phyloP scores from a whole-genome alignment of 225 moss, liverwort and hornwort species.

The Ulota crispa region DNA sequence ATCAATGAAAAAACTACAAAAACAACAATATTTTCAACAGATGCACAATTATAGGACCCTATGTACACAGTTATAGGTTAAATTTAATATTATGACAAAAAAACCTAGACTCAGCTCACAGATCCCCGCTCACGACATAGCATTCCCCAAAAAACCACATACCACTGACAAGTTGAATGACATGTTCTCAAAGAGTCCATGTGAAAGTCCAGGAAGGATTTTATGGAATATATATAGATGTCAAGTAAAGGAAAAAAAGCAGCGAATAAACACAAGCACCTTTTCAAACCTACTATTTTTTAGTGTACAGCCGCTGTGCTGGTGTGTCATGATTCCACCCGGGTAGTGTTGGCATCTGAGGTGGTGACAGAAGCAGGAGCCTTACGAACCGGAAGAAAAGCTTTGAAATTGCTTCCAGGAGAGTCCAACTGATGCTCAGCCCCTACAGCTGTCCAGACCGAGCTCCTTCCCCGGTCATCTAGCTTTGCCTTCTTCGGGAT shows the following conservation, averaged over 20 bases:
- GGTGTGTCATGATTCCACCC: slow-evolving; percentile 21
- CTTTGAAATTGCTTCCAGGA: slow-evolving; percentile 58
- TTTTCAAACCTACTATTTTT: slow-evolving; percentile 18
- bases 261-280: slow-evolving; percentile 12
- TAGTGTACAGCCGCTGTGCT: background rate
- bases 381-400: slow-evolving; percentile 55
- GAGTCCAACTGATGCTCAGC: slow-evolving; percentile 44
- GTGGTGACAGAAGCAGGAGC: slow-evolving; percentile 15
- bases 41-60: too few relatives aligned
- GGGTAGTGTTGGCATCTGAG: slow-evolving; percentile 19
- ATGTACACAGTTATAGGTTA: too few relatives aligned
- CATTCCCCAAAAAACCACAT: background rate
- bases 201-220: slow-evolving; percentile 37
- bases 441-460: slow-evolving; percentile 66
- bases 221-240: slow-evolving; percentile 20
- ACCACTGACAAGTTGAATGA: slow-evolving; percentile 57
- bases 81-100: too few relatives aligned
- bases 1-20: too few relatives aligned
- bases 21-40: too few relatives aligned
- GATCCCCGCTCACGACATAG: too few relatives aligned
- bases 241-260: slow-evolving; percentile 16
- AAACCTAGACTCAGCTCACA: too few relatives aligned
- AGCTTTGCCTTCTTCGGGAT: slow-evolving; percentile 63
- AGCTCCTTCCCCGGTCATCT: slow-evolving; percentile 65
- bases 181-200: slow-evolving; percentile 59